Evolutionary conservation across 2,329 filamentous ascomycete species (phyloP).

Genomic region (Aschersonia sp.): DNA sequence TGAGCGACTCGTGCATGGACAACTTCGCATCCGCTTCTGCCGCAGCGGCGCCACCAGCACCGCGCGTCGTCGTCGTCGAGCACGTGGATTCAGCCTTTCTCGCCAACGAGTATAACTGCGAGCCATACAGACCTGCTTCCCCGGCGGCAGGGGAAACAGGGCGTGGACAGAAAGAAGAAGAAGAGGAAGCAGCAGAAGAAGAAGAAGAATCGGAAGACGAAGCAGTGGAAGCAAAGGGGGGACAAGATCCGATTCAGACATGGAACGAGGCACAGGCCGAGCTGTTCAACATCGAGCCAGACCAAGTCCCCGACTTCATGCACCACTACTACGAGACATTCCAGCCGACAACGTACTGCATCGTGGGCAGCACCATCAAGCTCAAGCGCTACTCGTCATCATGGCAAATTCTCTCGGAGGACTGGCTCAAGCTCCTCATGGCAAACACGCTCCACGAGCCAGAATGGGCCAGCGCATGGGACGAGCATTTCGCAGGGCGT

Average conservation of each 20-base stretch:
- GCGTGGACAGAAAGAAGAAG: too few species aligned
- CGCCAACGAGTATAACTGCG: too few species aligned
- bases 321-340: slow-evolving; percentile 1
- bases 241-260: background rate
- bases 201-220: too few species aligned
- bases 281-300: slow-evolving; percentile 3
- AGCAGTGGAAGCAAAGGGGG: too few species aligned
- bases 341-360: slow-evolving; percentile 3
- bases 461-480: slow-evolving; percentile 10
- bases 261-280: slow-evolving; percentile 2
- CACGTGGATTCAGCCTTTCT: too few species aligned
- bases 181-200: too few species aligned
- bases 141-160: too few species aligned
- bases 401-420: slow-evolving; percentile 6
- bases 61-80: too few species aligned
- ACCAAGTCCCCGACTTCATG: slow-evolving; percentile 2
- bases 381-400: slow-evolving; percentile 6
- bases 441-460: slow-evolving; percentile 8
- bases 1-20: background rate
- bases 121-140: too few species aligned
- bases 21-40: too few species aligned
- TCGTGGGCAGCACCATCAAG: slow-evolving; percentile 7
- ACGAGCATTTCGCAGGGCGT: slow-evolving; percentile 8
- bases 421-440: slow-evolving; percentile 8
- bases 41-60: too few species aligned